Evolutionary conservation across 495 filamentous ascomycete species (phyloP).

Genomic region (Parathielavia hyrcaniae): DNA sequence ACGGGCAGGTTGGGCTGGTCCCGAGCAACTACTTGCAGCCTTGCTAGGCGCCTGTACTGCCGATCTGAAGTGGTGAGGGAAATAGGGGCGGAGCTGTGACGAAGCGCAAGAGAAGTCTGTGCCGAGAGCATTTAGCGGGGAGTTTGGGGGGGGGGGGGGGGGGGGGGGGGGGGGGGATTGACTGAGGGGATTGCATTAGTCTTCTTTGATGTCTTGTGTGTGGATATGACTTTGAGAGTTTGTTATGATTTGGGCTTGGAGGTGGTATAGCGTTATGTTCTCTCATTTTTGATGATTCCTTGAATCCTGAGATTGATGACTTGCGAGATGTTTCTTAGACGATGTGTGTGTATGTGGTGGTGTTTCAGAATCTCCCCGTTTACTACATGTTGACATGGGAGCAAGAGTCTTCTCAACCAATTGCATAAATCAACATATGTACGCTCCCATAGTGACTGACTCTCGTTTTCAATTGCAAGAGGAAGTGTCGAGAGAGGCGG

Average conservation of each 20-base stretch:
- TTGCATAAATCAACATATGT: no score
- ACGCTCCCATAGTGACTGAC: no score
- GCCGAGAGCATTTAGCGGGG: slow-evolving; percentile 7
- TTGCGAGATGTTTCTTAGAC: no score
- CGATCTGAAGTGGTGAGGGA: neutral
- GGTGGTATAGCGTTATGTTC: slow-evolving; percentile 5
- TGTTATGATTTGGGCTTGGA: neutral
- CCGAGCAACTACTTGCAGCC: slow-evolving; percentile 94
- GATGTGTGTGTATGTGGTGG: no score
- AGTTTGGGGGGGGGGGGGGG: neutral
- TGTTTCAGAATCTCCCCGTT: no score
- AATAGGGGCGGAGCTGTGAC: neutral
- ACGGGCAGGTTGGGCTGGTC: slow-evolving; percentile 73
- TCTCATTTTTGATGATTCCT: neutral
- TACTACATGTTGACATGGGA: no score
- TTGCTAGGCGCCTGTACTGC: slow-evolving; percentile 20
- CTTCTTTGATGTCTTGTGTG: slow-evolving; percentile 10
- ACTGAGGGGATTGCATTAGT: slow-evolving; percentile 1
- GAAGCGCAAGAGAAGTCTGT: neutral
- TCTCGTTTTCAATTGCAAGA: no score
- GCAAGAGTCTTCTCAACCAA: no score
- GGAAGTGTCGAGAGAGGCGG: neutral
- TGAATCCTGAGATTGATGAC: no score
- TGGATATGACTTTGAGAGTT: neutral
- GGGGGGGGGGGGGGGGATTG: neutral